Conservation (phyloP, 2,329 filamentous ascomycete species). For the Cladobotryum protrusum region DNA sequence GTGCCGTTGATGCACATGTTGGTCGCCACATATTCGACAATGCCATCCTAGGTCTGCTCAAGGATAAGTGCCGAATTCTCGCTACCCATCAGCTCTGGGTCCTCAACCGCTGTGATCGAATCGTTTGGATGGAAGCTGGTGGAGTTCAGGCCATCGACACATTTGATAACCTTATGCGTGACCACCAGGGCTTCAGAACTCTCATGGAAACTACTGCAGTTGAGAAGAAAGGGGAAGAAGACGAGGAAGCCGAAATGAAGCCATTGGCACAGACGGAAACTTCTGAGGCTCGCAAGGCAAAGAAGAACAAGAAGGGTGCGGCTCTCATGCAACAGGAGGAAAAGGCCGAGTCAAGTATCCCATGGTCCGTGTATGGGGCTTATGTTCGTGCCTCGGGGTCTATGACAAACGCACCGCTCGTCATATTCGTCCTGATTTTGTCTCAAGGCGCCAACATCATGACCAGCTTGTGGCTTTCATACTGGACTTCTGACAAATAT, state of each 20-base stretch:
- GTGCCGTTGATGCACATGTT: constrained; percentile 64
- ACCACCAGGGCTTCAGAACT: constrained; percentile 70
- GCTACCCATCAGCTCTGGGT: constrained; percentile 96
- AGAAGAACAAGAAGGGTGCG: constrained; percentile 52
- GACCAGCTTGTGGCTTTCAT: constrained; percentile 88
- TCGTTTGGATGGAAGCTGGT: constrained; percentile 88
- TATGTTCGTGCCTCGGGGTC: constrained; percentile 73
- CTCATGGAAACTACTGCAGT: constrained; percentile 81
- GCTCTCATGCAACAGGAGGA: constrained; percentile 68
- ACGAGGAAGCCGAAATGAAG: constrained; percentile 35
- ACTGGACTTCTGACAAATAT: constrained; percentile 81
- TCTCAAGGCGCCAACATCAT: constrained; percentile 80
- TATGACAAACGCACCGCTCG: constrained; percentile 59
- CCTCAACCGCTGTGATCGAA: constrained; percentile 80
- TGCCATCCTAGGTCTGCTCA: constrained; percentile 82
- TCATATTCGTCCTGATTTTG: constrained; percentile 57
- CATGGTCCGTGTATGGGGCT: constrained; percentile 71
- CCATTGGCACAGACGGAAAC: constrained; percentile 37
- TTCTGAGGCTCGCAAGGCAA: constrained; percentile 40
- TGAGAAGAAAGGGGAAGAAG: constrained; percentile 51
- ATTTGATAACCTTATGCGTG: constrained; percentile 77
- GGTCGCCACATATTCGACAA: constrained; percentile 82
- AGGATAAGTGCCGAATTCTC: constrained; percentile 82
- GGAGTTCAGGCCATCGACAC: constrained; percentile 80
- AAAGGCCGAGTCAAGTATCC: constrained; percentile 66